phyloP scores from a whole-genome alignment of 139 green algal species.

The Pleodorina starrii region DNA sequence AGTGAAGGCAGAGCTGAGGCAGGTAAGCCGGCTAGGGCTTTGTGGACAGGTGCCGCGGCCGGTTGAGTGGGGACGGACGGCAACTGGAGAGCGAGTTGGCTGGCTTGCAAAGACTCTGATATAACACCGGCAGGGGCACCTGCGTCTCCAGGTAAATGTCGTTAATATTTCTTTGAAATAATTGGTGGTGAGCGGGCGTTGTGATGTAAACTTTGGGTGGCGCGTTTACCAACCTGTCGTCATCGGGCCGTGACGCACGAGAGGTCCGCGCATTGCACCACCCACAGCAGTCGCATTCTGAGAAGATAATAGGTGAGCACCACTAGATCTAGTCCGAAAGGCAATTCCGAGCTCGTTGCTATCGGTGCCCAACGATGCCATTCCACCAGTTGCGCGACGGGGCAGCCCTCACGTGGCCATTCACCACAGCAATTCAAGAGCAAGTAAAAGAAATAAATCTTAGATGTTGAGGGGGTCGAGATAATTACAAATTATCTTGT shows the following conservation, averaged over 20 bases:
- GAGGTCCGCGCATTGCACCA: background rate
- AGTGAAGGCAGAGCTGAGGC: background rate
- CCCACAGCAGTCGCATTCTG: background rate
- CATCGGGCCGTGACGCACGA: background rate
- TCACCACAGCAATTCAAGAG: background rate
- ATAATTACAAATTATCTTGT: background rate
- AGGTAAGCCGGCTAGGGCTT: background rate
- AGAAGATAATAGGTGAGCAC: background rate
- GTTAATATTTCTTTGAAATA: background rate
- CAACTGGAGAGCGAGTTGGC: background rate
- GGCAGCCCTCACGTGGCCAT: background rate
- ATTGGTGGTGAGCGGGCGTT: background rate
- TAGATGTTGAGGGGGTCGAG: background rate
- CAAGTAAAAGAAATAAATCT: background rate
- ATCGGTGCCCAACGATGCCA: constrained; percentile 14
- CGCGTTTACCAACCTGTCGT: constrained; percentile 10
- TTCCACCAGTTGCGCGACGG: constrained; percentile 11
- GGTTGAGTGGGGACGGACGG: background rate
- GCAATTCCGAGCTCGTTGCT: constrained; percentile 1
- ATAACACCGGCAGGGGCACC: background rate
- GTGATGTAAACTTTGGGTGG: background rate
- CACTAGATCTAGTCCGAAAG: background rate
- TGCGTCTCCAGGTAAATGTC: background rate
- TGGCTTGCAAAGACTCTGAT: background rate
- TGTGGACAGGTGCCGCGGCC: background rate